phyloP scores from a whole-genome alignment of 257 asterid genomes.

The Phtheirospermum japonicum region DNA sequence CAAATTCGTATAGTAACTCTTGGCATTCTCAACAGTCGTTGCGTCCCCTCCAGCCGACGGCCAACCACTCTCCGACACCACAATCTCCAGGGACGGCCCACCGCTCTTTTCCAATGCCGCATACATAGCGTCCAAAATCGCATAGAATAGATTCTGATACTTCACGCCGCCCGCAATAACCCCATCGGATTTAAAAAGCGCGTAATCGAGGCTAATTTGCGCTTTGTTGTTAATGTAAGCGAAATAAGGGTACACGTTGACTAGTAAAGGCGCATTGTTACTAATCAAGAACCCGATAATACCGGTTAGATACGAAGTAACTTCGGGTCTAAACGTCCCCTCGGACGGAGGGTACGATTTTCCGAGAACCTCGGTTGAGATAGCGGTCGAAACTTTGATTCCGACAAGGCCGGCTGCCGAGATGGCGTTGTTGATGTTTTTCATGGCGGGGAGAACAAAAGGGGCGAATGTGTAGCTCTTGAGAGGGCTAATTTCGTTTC shows the following conservation, averaged over 20 bases:
- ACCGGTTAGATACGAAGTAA: slow-evolving; percentile 3
- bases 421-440: slow-evolving; percentile 24
- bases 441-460: slow-evolving; percentile 31
- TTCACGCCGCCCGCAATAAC: not conserved
- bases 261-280: slow-evolving; percentile 26
- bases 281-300: slow-evolving; percentile 19
- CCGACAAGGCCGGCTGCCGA: slow-evolving; percentile 23
- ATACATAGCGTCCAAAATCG: slow-evolving; percentile 44
- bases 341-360: slow-evolving; percentile 27
- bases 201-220: slow-evolving; percentile 10
- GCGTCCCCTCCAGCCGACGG: slow-evolving; percentile 43
- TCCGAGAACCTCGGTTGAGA: slow-evolving; percentile 18
- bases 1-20: slow-evolving; percentile 39
- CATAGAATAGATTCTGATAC: slow-evolving; percentile 45
- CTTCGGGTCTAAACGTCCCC: slow-evolving; percentile 22
- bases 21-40: slow-evolving; percentile 37
- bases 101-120: slow-evolving; percentile 47
- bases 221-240: not conserved
- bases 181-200: slow-evolving; percentile 19
- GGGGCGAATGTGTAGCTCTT: slow-evolving; percentile 1
- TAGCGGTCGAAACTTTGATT: slow-evolving; percentile 28
- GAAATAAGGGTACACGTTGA: slow-evolving; percentile 35
- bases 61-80: slow-evolving; percentile 67
- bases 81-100: slow-evolving; percentile 19
- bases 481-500: slow-evolving; percentile 46